phyloP scores from a whole-genome alignment of 768 basidiomycete genomes.

The Trametes cingulata region DNA sequence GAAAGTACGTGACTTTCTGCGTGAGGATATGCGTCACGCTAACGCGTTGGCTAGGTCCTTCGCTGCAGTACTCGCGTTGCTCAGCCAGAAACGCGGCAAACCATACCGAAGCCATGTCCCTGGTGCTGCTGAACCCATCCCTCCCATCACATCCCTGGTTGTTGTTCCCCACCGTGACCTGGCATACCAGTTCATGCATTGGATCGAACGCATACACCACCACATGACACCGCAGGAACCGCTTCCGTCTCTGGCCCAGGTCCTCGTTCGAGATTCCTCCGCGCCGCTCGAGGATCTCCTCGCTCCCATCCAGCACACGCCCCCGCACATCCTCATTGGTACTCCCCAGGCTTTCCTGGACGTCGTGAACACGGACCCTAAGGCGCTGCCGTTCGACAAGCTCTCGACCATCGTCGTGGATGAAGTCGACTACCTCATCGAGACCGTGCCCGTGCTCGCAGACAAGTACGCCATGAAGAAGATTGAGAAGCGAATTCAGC shows the following conservation, averaged over 20 bases:
- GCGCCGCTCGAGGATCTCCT: conserved; percentile 43
- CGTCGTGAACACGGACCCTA: conserved; percentile 44
- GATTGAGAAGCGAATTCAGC: conserved; percentile 41
- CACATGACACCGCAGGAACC: conserved; percentile 25
- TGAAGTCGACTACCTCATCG: conserved; percentile 74
- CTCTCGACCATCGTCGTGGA: conserved; percentile 69
- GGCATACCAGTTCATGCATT: conserved; percentile 64
- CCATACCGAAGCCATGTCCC: conserved; percentile 18
- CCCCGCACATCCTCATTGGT: conserved; percentile 69
- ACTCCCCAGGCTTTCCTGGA: conserved; percentile 73
- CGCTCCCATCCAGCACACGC: conserved; percentile 38
- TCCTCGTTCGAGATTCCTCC: conserved; percentile 57
- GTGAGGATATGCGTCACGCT: background rate
- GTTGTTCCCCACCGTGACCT: conserved; percentile 76
- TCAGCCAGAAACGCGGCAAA: conserved; percentile 42
- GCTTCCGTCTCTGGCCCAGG: conserved; percentile 52
- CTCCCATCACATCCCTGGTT: conserved; percentile 47
- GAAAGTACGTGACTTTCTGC: conserved; percentile 57
- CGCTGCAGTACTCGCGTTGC: conserved; percentile 62
- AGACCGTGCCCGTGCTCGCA: conserved; percentile 46
- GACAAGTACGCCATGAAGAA: conserved; percentile 41
- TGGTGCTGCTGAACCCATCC: background rate
- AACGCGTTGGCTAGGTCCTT: conserved; percentile 56
- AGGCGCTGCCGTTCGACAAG: conserved; percentile 45
- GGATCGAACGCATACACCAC: conserved; percentile 55